phyloP scores from a whole-genome alignment of 2,329 filamentous ascomycete species.

The Rhynchosporium graminicola region DNA sequence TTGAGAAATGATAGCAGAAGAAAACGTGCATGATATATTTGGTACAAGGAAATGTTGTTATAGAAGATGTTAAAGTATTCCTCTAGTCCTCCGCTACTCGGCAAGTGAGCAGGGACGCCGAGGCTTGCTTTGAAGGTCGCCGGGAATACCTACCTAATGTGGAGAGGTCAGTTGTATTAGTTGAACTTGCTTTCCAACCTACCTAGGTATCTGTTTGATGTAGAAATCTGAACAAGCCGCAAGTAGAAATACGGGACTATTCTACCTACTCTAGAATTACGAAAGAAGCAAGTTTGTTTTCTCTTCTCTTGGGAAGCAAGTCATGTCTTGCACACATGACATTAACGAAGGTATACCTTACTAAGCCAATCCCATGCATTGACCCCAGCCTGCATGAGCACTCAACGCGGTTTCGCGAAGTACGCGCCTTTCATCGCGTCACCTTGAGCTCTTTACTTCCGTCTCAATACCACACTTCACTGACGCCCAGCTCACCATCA shows the following conservation, averaged over 20 bases:
- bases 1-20: slow-evolving; percentile 20
- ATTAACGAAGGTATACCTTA: no score
- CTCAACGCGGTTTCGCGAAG: slow-evolving; percentile 31
- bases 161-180: no score
- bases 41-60: slow-evolving; percentile 1
- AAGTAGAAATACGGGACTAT: no score
- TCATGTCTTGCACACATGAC: no score
- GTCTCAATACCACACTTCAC: slow-evolving; percentile 1
- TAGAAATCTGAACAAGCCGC: no score
- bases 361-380: neutral
- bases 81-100: slow-evolving; percentile 25
- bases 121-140: slow-evolving; percentile 20
- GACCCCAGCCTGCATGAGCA: slow-evolving; percentile 9
- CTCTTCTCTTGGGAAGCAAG: no score
- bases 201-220: no score
- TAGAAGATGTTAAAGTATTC: slow-evolving; percentile 4
- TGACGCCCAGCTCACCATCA: slow-evolving; percentile 10
- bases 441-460: slow-evolving; percentile 15
- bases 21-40: slow-evolving; percentile 18
- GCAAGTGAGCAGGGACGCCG: slow-evolving; percentile 21
- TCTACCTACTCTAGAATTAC: no score
- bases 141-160: neutral
- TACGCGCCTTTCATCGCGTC: slow-evolving; percentile 30
- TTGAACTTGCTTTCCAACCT: no score
- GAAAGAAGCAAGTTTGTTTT: no score